phyloP scores from a whole-genome alignment of 169 alveolate genomes.

The Cryptosporidium muris region DNA sequence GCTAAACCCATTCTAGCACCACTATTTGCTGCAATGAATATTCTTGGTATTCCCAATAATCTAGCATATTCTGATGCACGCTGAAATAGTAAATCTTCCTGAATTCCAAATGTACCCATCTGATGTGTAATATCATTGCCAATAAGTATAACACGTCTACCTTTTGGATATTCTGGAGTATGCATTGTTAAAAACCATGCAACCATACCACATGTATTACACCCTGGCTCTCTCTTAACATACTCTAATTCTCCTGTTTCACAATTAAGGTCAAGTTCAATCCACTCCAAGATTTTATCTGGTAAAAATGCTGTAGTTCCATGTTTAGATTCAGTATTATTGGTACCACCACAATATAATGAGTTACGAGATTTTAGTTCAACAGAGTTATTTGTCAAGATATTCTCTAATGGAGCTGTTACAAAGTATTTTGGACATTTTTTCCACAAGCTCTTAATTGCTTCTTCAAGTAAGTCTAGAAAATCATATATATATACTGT shows the following conservation, averaged over 20 bases:
- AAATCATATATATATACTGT: conserved; percentile 77
- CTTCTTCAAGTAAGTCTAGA: conserved; percentile 74
- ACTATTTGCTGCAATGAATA: conserved; percentile 83
- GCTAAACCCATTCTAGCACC: conserved; percentile 87
- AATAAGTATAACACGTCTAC: conserved; percentile 81
- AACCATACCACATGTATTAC: conserved; percentile 79
- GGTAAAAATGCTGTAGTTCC: conserved; percentile 58
- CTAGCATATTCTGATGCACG: conserved; percentile 84
- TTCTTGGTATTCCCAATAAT: conserved; percentile 80
- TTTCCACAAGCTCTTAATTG: conserved; percentile 73
- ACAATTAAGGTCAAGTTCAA: conserved; percentile 40
- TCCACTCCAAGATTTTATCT: conserved; percentile 44
- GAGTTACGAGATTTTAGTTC: neutral
- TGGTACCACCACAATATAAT: no score
- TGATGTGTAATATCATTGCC: conserved; percentile 82
- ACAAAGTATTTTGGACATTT: conserved; percentile 74
- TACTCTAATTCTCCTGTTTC: conserved; percentile 70
- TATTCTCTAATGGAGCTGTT: conserved; percentile 39
- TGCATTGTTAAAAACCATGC: conserved; percentile 75
- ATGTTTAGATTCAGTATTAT: neutral
- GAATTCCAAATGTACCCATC: conserved; percentile 83
- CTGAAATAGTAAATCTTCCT: conserved; percentile 78
- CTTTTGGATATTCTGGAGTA: conserved; percentile 82
- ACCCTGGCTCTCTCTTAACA: conserved; percentile 75
- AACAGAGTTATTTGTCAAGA: neutral